A percentile compares a stretch with the other conserved stretches of the same genome.
phyloP scores from a whole-genome alignment of 2,329 filamentous ascomycete genomes.

The Colletotrichum zoysiae region DNA sequence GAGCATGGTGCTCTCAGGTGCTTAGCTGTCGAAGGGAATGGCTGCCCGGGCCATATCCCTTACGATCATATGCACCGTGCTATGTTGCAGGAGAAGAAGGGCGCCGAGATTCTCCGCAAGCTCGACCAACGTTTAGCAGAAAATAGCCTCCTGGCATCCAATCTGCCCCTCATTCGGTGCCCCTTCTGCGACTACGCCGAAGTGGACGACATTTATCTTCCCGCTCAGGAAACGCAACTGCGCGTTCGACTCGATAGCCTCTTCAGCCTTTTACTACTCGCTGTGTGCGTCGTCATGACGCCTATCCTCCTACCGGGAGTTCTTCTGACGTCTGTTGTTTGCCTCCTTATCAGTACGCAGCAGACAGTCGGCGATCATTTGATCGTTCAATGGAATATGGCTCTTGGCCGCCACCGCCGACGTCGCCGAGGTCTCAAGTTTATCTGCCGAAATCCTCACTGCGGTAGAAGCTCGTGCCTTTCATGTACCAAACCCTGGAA shows the following conservation, averaged over 20 bases:
- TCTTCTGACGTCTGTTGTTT: conserved; percentile 60
- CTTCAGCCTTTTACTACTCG: conserved; percentile 62
- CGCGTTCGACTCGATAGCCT: conserved; percentile 67
- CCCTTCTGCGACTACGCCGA: conserved; percentile 95
- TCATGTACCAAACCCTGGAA: conserved; percentile 85
- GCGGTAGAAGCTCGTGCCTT: conserved; percentile 80
- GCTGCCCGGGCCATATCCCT: conserved; percentile 82
- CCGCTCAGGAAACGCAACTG: conserved; percentile 65
- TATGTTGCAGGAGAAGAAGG: conserved; percentile 76
- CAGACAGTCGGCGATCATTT: conserved; percentile 58
- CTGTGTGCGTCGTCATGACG: conserved; percentile 66
- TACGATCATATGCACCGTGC: conserved; percentile 78
- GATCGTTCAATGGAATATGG: conserved; percentile 64
- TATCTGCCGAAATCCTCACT: conserved; percentile 77
- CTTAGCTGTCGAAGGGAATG: conserved; percentile 77
- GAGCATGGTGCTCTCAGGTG: conserved; percentile 82
- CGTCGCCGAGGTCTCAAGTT: conserved; percentile 82
- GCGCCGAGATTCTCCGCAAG: conserved; percentile 77
- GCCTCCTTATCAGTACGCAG: conserved; percentile 58
- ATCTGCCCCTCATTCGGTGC: conserved; percentile 82
- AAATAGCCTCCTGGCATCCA: conserved; percentile 79
- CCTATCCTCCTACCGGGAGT: conserved; percentile 68
- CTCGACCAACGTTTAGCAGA: conserved; percentile 85
- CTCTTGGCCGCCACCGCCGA: conserved; percentile 76
- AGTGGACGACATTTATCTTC: conserved; percentile 81